Evolutionary conservation across 495 filamentous ascomycete species (phyloP), one percentile per base, ranked within the genome.

Genomic region (Neurospora africana): DNA sequence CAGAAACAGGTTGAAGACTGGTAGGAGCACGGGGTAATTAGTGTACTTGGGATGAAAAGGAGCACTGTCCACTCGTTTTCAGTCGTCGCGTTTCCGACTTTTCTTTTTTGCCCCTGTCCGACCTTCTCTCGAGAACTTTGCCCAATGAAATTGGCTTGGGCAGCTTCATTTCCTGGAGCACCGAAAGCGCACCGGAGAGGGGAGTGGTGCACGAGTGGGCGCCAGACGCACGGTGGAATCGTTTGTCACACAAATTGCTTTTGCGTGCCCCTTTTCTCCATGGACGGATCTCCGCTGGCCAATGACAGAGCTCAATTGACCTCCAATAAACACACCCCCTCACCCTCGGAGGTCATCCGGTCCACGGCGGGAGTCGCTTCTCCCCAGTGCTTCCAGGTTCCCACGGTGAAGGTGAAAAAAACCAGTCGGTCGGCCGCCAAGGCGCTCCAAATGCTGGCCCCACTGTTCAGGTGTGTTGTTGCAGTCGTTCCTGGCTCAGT

Each of bases 51-150:
- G 39, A 44, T 47, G 68, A 38, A 65, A 65, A 65, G 38, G 40
- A 39, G 72, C 74, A 74, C 68, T 70, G 69, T 38, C 70, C 69
- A 71, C 68, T 73, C 65, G 70, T 69, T 74, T 70, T 69, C 11
- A 2, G 36, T 69, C 38, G 69, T 72, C 69, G 53, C 68, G 68
- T 73, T 76, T 75, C 70, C 70, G 71, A 70, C 73, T 74, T 75
- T 79, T 75, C 72, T 77, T 76, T 40, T 79, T 74, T 73, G 43
- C 44, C 71, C 74, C 70, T 58, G 69, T 71, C 65, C 53, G 53
- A 71, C 58, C 27, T 68, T 69, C 44, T 67, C 19, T 30, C 37
- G 39, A n/a, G 33, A 53, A 44, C 30, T 65, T 44, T 35, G 43
- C 17, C 77, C 77, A 77, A 79, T 76, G 40, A 76, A 13, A 69